A percentile compares a stretch with the other conserved stretches of the same genome.
phyloP scores from a whole-genome alignment of 192 early-diverging fungal species.

The Allomyces javanicus region DNA sequence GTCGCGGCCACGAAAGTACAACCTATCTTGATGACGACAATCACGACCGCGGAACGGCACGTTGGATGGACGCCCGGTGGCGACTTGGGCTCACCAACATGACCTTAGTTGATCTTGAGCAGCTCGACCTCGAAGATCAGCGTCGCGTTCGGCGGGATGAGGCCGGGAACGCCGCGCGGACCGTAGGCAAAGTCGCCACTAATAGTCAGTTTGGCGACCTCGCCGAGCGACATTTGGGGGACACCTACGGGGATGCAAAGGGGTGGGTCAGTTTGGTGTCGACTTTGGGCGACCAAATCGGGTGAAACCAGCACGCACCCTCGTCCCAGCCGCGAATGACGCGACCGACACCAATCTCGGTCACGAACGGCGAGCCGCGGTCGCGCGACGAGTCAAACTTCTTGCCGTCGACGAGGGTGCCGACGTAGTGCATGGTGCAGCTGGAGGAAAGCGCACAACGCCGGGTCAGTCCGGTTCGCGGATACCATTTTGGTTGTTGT shows the following conservation, averaged over 20 bases:
- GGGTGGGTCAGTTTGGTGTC: neutral
- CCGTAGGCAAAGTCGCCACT: constrained; percentile 72
- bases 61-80: too few species aligned
- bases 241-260: constrained; percentile 65
- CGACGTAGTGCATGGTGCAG: constrained; percentile 52
- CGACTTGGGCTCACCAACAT: too few species aligned
- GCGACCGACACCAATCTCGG: constrained; percentile 76
- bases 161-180: constrained; percentile 44
- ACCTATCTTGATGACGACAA: too few species aligned
- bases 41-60: too few species aligned
- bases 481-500: constrained; percentile 16
- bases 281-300: neutral
- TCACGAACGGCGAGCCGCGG: constrained; percentile 66
- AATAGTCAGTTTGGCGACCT: constrained; percentile 67
- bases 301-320: constrained; percentile 9
- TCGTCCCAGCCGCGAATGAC: constrained; percentile 62
- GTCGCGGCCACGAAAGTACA: too few species aligned
- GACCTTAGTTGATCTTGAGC: constrained; percentile 31
- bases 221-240: constrained; percentile 78
- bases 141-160: constrained; percentile 62
- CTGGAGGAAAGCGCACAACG: constrained; percentile 7
- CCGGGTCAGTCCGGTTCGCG: neutral
- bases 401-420: constrained; percentile 36
- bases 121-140: constrained; percentile 74
- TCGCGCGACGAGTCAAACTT: constrained; percentile 79